These are phyloP conservation scores for Cystobasidium pallidum DNA, from an alignment of 1,284 basidiomycete genomes.

Conservation along the genomic window DNA sequence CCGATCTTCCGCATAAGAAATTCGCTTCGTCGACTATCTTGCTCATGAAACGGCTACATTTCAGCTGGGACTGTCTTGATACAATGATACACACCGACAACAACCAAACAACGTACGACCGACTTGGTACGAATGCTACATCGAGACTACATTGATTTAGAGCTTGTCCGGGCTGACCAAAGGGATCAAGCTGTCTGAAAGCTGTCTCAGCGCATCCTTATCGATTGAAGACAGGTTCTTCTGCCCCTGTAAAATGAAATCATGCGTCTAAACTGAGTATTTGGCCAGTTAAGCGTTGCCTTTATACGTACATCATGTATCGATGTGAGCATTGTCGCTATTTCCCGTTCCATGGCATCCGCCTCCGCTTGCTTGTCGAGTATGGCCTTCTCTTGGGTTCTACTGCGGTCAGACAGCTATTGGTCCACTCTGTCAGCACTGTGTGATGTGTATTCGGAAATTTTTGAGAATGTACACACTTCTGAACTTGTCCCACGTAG, in stretches of 20 bases:
- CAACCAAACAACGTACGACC: background rate
- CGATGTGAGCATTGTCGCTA: conserved; percentile 19
- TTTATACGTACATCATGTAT: conserved; percentile 21
- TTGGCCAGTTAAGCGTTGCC: background rate
- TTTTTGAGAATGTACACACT: too few relatives aligned
- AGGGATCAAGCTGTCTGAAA: conserved; percentile 25
- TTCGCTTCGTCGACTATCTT: background rate
- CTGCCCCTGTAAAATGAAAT: conserved; percentile 19
- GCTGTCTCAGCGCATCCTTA: conserved; percentile 21
- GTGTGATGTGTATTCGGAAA: background rate
- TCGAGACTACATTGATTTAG: background rate
- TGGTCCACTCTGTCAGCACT: background rate
- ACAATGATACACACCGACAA: background rate
- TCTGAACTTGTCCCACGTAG: conserved; percentile 5
- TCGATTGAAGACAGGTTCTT: conserved; percentile 29
- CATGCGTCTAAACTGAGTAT: too few relatives aligned
- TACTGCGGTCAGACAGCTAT: conserved; percentile 13
- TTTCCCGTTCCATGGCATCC: conserved; percentile 37
- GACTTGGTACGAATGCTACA: background rate
- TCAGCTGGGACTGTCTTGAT: background rate
- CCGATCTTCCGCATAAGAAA: too few relatives aligned
- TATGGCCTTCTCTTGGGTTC: background rate
- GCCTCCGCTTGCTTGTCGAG: conserved; percentile 22
- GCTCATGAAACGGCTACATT: background rate
- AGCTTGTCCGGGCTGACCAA: conserved; percentile 34